Base-by-base conservation (phyloP, 2,329 filamentous ascomycete species). In the Macroventuria anomochaeta region DNA sequence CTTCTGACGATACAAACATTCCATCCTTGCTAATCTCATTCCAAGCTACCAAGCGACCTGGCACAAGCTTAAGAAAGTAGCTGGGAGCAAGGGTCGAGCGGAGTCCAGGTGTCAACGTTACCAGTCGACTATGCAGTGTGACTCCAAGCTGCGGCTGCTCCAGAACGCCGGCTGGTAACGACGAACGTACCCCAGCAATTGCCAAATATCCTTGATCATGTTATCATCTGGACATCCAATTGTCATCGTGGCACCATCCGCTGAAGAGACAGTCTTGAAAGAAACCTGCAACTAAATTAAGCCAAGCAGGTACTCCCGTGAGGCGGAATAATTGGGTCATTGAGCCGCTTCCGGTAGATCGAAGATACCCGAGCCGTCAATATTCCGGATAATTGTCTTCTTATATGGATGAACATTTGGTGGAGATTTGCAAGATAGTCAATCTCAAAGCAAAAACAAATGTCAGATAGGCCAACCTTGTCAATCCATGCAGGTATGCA, bases 251-350 rank as follows among this genome's bases (percentile, higher is more conserved):
- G 23, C 44, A 49, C 28, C 26, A 15, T 13, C 17, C 29, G 10
- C 11, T 15, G 36, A 17, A 31, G 11, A 40, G 21, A 49, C 39
- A 31, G 39, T 46, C 39, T 40, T 26, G 20, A 36, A 13, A 10
- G 5, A 20, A 31, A n/a, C 7, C 11, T 25, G 33, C 32, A 26
- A 20, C 39, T 54, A 36, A 20, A 5, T 36, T 29, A 12, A 39
- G 39, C 34, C 39, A 48, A 43, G 51, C 46, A 49, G 39, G 46
- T 49, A 54, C 46, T 49, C 40, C 44, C 33, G 44, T 44, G 11
- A 34, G 12, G 28, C 51, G 21, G 29, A n/a, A 25, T 12, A 3
- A 28, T 40, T 13, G 31, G 28, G 11, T 26, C 28, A 12, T 34
- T n/a, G 6, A 26, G 32, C 38, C 38, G 33, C 38, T 21, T 17